Evolutionary conservation across 768 basidiomycete genomes (phyloP), one percentile per base, ranked within the genome.

Genomic region (Boletus huronensis): DNA sequence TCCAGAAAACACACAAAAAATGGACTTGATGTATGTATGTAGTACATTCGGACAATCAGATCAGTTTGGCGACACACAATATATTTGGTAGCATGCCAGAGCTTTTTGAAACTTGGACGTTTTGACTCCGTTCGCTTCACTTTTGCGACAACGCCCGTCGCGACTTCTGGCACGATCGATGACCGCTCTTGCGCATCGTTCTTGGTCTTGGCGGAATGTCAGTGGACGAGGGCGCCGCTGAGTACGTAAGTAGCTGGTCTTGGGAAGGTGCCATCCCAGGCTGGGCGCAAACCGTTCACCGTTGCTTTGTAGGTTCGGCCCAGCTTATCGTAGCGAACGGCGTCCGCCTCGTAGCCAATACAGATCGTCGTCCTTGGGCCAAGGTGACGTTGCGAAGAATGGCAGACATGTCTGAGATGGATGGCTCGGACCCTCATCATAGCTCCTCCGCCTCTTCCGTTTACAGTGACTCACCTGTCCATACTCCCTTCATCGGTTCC

Each of bases 21-120:
- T 89, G 90, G 89, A 92, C 32, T 73, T 90, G 66, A 84, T 93
- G 58, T 95, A 94, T 93, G 57, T 95, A 94, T 76, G 72, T 95
- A n/a, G n/a, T n/a, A 63, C 26, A 32, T 17, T 50, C 16, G 55
- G 55, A 57, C 60, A 32, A 45, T 63, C 52, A 36, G 17, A 23
- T 2, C 26, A 1, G 43, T 50, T 48, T 46, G n/a, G 42, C 10
- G 13, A 28, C 21, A 23, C 4, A 48, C n/a, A 31, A 38, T 31
- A 35, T 19, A 39, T 50, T 38, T 29, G n/a, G 46, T 2, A 48
- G 25, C 7, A 10, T 19, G 23, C 3, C 5, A 5, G 16, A 1
- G 21, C 16, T 23, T 42, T 14, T 8, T 34, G 11, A 34, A 34
- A 34, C 32, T 34, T 34, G 32, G 1, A 5, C 32, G 11, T 31